phyloP scores from a whole-genome alignment of 2,329 filamentous ascomycete species.

The Phyllosticta citribraziliensis region DNA sequence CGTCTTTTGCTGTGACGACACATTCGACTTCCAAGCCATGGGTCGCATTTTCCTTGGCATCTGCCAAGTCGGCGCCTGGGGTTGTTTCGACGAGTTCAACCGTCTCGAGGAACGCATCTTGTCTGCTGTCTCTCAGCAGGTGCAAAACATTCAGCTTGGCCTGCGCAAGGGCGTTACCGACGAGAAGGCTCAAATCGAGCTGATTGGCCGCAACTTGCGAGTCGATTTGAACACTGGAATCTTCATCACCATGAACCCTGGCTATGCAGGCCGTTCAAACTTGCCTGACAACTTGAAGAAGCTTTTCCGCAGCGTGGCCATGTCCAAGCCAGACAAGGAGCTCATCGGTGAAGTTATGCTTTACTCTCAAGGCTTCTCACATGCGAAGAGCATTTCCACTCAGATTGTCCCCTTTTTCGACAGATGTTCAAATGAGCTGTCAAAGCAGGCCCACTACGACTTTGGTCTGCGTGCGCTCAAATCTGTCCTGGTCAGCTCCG shows the following conservation, averaged over 20 bases:
- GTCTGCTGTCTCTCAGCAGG: slow-evolving; percentile 96
- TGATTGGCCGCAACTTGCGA: slow-evolving; percentile 79
- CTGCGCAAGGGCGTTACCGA: slow-evolving; percentile 77
- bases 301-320: slow-evolving; percentile 95
- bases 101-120: slow-evolving; percentile 95
- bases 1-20: slow-evolving; percentile 99
- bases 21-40: slow-evolving; percentile 99
- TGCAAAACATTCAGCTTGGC: slow-evolving; percentile 97
- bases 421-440: slow-evolving; percentile 67
- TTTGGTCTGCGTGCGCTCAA: slow-evolving; percentile 96
- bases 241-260: slow-evolving; percentile 99
- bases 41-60: slow-evolving; percentile 98
- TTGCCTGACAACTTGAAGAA: slow-evolving; percentile 99
- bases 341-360: slow-evolving; percentile 99
- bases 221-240: slow-evolving; percentile 94
- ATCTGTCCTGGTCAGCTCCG: slow-evolving; percentile 96
- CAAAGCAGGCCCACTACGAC: slow-evolving; percentile 97
- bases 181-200: slow-evolving; percentile 79
- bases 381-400: slow-evolving; percentile 86
- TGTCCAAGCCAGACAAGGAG: slow-evolving; percentile 99
- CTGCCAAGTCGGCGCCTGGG: slow-evolving; percentile 97
- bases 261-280: slow-evolving; percentile 96
- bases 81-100: slow-evolving; percentile 99
- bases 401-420: slow-evolving; percentile 99
- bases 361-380: slow-evolving; percentile 97